Conservation (phyloP, 2,329 filamentous ascomycete genomes). For the Aspergillus clavatus region DNA sequence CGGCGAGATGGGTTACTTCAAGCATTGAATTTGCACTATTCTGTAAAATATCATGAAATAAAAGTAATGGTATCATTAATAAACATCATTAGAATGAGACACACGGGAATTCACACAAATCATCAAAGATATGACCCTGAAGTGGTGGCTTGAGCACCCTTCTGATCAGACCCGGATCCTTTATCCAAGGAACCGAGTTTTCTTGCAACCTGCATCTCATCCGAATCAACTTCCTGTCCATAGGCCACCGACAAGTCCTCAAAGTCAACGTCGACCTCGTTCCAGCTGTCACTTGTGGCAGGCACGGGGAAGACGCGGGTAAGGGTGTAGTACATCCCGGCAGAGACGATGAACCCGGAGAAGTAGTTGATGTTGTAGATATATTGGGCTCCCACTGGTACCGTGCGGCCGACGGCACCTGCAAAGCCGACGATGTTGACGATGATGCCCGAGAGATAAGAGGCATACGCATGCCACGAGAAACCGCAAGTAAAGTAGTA, state of each 20-base stretch:
- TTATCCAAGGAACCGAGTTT: neutral
- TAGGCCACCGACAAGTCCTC: constrained; percentile 30
- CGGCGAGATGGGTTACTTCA: too few species aligned
- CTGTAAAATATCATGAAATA: neutral
- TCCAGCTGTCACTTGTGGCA: constrained; percentile 69
- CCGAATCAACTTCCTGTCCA: constrained; percentile 28
- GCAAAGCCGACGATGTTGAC: constrained; percentile 92
- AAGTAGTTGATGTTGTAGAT: constrained; percentile 93
- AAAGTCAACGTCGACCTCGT: constrained; percentile 57
- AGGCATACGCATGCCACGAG: constrained; percentile 77
- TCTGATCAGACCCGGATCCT: neutral
- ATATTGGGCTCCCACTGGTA: constrained; percentile 75
- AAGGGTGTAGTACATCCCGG: constrained; percentile 62
- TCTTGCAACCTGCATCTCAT: constrained; percentile 15
- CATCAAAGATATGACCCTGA: neutral
- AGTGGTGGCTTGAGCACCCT: neutral
- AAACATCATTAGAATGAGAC: neutral
- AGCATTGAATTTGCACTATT: too few species aligned
- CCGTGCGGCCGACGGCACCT: constrained; percentile 65
- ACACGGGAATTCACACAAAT: neutral
- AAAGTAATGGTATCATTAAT: neutral
- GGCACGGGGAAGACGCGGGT: constrained; percentile 68
- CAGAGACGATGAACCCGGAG: constrained; percentile 69
- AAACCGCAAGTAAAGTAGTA: constrained; percentile 73
- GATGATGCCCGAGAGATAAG: constrained; percentile 77